These are phyloP conservation scores for Combretum micranthum DNA, from an alignment of 345 rosid species.

Conservation along the genomic window DNA sequence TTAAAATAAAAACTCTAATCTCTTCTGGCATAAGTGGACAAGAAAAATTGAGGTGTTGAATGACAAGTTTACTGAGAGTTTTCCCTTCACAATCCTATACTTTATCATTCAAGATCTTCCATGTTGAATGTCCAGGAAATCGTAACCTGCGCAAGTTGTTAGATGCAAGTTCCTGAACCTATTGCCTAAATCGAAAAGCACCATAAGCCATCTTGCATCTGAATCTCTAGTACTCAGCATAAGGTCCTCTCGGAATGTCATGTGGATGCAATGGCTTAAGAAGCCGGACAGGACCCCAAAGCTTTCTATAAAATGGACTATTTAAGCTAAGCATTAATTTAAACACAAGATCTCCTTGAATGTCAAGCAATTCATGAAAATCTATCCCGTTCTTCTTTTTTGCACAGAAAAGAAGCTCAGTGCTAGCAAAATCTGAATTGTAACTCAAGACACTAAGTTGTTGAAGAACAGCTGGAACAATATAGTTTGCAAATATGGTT, in stretches of 20 bases:
- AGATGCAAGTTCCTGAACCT: conserved; percentile 82
- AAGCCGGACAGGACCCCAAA: conserved; percentile 79
- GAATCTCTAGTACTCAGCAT: conserved; percentile 82
- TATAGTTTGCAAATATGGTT: conserved; percentile 77
- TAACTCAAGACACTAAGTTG: conserved; percentile 70
- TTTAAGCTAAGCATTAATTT: too few species aligned
- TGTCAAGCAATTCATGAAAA: too few species aligned
- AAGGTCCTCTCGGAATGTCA: conserved; percentile 74
- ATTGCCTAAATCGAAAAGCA: conserved; percentile 73
- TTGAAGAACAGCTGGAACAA: conserved; percentile 67
- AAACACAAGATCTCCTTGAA: too few species aligned
- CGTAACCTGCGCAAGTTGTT: conserved; percentile 70
- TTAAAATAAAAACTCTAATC: too few species aligned
- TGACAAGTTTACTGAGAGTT: conserved; percentile 49
- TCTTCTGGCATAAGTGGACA: conserved; percentile 97
- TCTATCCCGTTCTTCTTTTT: too few species aligned
- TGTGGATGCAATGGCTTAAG: conserved; percentile 73
- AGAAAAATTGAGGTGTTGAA: conserved; percentile 56
- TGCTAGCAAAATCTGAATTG: conserved; percentile 42
- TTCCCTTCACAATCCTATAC: conserved; percentile 75
- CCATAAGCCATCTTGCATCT: conserved; percentile 90
- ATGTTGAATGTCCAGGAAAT: conserved; percentile 90
- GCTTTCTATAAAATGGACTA: conserved; percentile 62
- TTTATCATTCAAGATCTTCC: conserved; percentile 87
- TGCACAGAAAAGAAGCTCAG: too few species aligned